A percentile compares a stretch with the other conserved stretches of the same genome.
These are phyloP conservation scores for Phycomyces nitens DNA, from an alignment of 192 early-diverging fungal species.

Conservation along the genomic window DNA sequence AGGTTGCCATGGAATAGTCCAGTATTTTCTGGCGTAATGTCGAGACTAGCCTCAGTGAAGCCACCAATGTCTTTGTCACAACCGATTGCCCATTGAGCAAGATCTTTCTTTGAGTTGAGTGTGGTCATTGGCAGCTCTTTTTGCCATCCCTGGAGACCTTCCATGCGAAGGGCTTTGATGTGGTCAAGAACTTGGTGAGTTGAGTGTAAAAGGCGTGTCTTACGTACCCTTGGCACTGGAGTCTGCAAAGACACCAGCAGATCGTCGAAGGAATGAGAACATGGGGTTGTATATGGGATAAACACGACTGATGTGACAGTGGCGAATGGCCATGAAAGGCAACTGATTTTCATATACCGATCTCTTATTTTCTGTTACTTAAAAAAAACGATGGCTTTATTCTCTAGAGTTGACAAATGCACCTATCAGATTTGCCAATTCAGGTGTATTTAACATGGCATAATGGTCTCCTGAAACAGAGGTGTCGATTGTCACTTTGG, in stretches of 20 bases:
- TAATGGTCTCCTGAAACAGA: slow-evolving; percentile 14
- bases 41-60: slow-evolving; percentile 70
- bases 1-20: slow-evolving; percentile 80
- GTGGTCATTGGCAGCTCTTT: slow-evolving; percentile 68
- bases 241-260: slow-evolving; percentile 27
- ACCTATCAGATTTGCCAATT: neutral
- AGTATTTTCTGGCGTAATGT: slow-evolving; percentile 56
- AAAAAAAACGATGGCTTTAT: too few relatives aligned
- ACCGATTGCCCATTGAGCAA: slow-evolving; percentile 77
- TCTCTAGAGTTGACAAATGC: too few relatives aligned
- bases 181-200: neutral
- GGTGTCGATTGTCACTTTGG: slow-evolving; percentile 11
- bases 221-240: slow-evolving; percentile 28
- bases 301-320: too few relatives aligned
- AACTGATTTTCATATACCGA: too few relatives aligned
- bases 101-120: slow-evolving; percentile 57
- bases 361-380: too few relatives aligned
- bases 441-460: slow-evolving; percentile 13
- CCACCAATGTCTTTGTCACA: slow-evolving; percentile 92
- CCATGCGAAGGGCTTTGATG: slow-evolving; percentile 29
- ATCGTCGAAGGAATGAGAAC: slow-evolving; percentile 33
- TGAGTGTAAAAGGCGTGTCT: neutral
- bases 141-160: slow-evolving; percentile 57
- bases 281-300: slow-evolving; percentile 3
- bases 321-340: too few relatives aligned